Evolutionary conservation across 345 rosid genomes (phyloP), one percentile per base, ranked within the genome.

Genomic region (Mangifera indica): DNA sequence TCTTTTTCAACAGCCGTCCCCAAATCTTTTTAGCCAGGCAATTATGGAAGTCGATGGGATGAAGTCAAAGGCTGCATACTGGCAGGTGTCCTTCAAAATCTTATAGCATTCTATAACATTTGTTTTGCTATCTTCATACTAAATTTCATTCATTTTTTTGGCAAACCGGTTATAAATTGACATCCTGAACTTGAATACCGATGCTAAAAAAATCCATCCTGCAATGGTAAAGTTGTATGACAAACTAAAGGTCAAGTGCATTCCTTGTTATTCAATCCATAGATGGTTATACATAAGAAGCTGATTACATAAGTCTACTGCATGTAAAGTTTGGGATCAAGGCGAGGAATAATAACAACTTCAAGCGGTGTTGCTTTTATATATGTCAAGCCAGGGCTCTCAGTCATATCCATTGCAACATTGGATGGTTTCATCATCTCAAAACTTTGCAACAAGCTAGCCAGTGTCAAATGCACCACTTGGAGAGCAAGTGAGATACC

Each of bases 291-390:
- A 34, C 37, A 34, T 34, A 5, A 34, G 2, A 34, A 34, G 37
- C 42, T 37, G 42, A 18, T 61, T 18, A 32, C 25, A 37, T 42
- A 17, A 15, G 15, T 24, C 51, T 22, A 69, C 15, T 18, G 12
- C 4, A 32, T 4, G 7, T 75, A 77, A 17, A 79, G 61, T 57
- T 67, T 46, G 26, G 70, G 17, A 71, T 61, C 40, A 24, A 74
- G 82, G 73, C 85, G 65, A 0, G 82, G 87, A 3, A 53, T 54
- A 44, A 81, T 14, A 29, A 78, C 52, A 72, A 83, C 79, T 65
- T 83, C 76, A 52, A 83, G 79, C 2, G 85, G 81, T 64, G 84
- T 76, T 4, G 87, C 79, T 78, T 81, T 87, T 10, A 76, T 12
- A 71, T 76, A 75, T 15, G 76, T 76, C 60, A 83, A 25, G 11